These are phyloP conservation scores for Lathyrus sativus DNA, from an alignment of 306 rosid species.

Conservation along the genomic window DNA sequence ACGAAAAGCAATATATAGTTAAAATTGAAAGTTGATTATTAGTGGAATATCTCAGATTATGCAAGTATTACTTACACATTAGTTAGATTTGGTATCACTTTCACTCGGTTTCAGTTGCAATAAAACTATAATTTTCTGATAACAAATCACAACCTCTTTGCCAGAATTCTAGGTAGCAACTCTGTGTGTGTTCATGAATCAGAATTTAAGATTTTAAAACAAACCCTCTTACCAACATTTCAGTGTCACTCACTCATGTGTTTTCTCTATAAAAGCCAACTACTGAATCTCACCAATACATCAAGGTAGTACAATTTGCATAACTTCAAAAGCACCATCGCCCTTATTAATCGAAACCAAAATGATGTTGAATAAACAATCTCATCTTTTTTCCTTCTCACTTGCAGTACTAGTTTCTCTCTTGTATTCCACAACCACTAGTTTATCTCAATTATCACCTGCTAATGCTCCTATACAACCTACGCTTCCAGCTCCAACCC, in stretches of 20 bases:
- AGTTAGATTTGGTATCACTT: neutral
- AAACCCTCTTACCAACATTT: constrained; percentile 36
- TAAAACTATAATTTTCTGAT: neutral
- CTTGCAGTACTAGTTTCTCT: constrained; percentile 27
- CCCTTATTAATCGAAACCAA: neutral
- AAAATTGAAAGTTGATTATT: neutral
- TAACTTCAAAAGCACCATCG: neutral
- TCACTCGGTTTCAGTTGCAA: neutral
- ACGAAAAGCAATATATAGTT: neutral
- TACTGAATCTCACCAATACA: constrained; percentile 13
- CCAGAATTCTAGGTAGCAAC: neutral
- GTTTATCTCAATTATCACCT: constrained; percentile 46
- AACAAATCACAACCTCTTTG: neutral
- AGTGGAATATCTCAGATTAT: neutral
- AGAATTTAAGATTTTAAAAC: constrained; percentile 1
- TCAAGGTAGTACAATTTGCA: constrained; percentile 14
- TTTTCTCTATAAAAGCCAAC: constrained; percentile 30
- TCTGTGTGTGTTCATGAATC: too few species aligned
- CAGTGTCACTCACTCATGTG: constrained; percentile 9
- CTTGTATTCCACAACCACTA: constrained; percentile 24
- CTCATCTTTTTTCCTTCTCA: constrained; percentile 30
- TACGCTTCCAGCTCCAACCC: constrained; percentile 9
- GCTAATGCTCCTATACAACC: constrained; percentile 47
- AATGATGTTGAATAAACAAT: constrained; percentile 32
- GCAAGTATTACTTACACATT: neutral